phyloP scores from a whole-genome alignment of 768 basidiomycete genomes.

The Hysterangium stoloniferum region DNA sequence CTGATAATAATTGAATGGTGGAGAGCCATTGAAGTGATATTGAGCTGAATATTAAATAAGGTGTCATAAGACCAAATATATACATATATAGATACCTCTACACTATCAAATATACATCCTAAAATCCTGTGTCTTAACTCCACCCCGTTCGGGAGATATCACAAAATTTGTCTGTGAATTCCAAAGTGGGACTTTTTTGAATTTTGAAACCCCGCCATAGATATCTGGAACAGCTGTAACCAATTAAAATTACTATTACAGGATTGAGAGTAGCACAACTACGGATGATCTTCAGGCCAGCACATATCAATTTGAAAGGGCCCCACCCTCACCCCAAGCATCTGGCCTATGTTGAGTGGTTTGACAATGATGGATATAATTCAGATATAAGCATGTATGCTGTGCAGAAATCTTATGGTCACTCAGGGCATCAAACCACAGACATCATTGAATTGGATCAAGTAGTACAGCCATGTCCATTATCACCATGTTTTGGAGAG shows the following conservation, averaged over 20 bases:
- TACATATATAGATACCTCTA: too few species aligned
- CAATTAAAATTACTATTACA: neutral
- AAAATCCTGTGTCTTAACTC: too few species aligned
- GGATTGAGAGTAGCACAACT: constrained; percentile 12
- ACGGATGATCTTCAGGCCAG: constrained; percentile 12
- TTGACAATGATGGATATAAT: neutral
- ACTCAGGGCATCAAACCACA: neutral
- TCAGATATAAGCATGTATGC: neutral
- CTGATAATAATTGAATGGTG: too few species aligned
- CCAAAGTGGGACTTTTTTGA: too few species aligned
- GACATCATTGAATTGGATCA: neutral
- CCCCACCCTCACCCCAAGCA: constrained; percentile 4
- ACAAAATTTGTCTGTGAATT: too few species aligned
- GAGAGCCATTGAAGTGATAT: too few species aligned
- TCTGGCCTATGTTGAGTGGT: constrained; percentile 24
- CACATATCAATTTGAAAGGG: neutral
- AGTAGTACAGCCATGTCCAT: neutral
- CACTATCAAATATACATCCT: too few species aligned
- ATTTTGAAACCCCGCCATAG: too few species aligned
- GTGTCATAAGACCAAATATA: too few species aligned
- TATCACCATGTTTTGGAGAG: neutral
- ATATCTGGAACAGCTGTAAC: too few species aligned
- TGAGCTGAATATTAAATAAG: too few species aligned
- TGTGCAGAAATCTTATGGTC: neutral
- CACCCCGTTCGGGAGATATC: too few species aligned